These are phyloP conservation scores for Aphanocladium album DNA, from an alignment of 2,329 filamentous ascomycete genomes.

Conservation along the genomic window DNA sequence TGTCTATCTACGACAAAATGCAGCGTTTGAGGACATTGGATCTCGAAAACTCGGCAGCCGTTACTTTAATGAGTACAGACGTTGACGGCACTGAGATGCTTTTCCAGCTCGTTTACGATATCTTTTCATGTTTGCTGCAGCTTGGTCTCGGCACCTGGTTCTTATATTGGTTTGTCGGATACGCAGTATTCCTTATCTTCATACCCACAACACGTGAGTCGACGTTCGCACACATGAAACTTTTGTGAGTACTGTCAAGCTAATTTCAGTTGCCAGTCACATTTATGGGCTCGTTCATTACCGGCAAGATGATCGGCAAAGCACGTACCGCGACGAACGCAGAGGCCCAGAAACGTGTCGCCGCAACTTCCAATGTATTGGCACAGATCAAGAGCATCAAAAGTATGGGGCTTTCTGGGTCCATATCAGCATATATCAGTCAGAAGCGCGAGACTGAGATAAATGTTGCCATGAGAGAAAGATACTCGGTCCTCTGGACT, in stretches of 20 bases:
- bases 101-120: neutral
- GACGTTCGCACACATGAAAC: too few relatives aligned
- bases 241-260: neutral
- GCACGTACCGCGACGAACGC: neutral
- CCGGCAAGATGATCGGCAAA: neutral
- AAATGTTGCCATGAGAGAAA: neutral
- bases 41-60: neutral
- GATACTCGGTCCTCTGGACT: neutral
- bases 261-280: neutral
- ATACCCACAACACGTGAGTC: neutral
- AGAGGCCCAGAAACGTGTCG: neutral
- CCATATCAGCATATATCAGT: neutral
- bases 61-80: neutral
- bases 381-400: conserved; percentile 4
- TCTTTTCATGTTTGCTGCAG: neutral
- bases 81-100: neutral
- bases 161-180: neutral
- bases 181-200: neutral
- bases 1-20: neutral
- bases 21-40: neutral
- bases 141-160: neutral
- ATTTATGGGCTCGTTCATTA: neutral
- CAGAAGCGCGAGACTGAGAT: neutral
- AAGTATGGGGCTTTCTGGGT: neutral
- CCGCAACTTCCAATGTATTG: neutral